Evolutionary conservation across 257 asterid genomes (phyloP).

Genomic region (Nicotiana tomentosiformis): DNA sequence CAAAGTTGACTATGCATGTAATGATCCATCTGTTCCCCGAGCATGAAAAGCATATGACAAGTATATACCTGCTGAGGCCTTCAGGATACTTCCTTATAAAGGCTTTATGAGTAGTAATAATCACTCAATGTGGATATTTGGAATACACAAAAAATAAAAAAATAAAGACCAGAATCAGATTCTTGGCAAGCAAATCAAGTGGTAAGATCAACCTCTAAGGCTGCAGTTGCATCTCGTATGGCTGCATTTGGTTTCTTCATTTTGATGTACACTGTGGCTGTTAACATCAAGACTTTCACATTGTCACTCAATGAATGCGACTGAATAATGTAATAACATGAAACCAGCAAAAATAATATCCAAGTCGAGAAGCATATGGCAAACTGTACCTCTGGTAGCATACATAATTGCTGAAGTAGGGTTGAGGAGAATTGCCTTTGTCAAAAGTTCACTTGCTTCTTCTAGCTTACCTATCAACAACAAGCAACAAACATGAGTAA

Average conservation of each 20-base stretch:
- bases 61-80: not conserved
- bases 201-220: slow-evolving; percentile 58
- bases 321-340: not conserved
- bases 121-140: not conserved
- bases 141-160: not conserved
- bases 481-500: not conserved
- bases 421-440: slow-evolving; percentile 72
- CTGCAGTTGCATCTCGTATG: slow-evolving; percentile 90
- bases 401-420: slow-evolving; percentile 98
- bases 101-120: not conserved
- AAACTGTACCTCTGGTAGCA: slow-evolving; percentile 65
- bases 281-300: slow-evolving; percentile 6
- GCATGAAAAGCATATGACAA: not conserved
- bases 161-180: not conserved
- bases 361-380: not conserved
- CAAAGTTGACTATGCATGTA: not conserved
- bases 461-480: slow-evolving; percentile 62
- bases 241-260: slow-evolving; percentile 99
- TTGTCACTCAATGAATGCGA: not conserved
- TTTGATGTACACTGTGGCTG: slow-evolving; percentile 85
- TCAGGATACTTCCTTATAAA: not conserved
- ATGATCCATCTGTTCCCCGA: not conserved
- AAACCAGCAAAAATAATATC: not conserved
- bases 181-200: not conserved
- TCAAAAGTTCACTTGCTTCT: slow-evolving; percentile 74